These are phyloP conservation scores for Arabis alpina DNA, from an alignment of 345 rosid species.

Conservation along the genomic window DNA sequence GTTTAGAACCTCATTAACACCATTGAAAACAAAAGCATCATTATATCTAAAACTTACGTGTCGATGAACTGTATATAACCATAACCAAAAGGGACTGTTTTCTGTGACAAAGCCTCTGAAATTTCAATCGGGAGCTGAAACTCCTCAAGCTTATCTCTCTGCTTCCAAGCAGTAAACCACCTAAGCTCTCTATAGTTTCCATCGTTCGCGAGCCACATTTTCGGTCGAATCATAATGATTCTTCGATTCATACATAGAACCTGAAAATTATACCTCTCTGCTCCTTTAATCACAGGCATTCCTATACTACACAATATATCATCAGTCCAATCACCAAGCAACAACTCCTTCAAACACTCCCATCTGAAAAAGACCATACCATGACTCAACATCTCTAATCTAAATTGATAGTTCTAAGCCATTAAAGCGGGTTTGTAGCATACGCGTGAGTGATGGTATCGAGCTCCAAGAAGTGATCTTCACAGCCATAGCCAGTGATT, in stretches of 20 bases:
- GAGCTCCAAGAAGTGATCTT: constrained; percentile 94
- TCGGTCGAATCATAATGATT: constrained; percentile 91
- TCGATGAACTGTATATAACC: constrained; percentile 84
- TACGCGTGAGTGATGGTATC: constrained; percentile 86
- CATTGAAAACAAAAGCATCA: constrained; percentile 2
- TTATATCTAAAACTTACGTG: constrained; percentile 57
- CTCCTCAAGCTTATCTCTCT: constrained; percentile 66
- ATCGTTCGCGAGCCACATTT: constrained; percentile 93
- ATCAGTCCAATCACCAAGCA: constrained; percentile 82
- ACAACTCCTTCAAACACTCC: constrained; percentile 90
- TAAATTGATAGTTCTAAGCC: no score
- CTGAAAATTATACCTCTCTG: constrained; percentile 95
- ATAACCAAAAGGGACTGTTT: constrained; percentile 82
- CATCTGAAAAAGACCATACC: constrained; percentile 54
- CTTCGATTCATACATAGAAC: constrained; percentile 76
- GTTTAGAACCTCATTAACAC: neutral
- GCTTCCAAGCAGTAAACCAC: constrained; percentile 94
- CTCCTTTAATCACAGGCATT: constrained; percentile 88
- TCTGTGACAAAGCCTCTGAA: constrained; percentile 75
- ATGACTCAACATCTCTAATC: no score
- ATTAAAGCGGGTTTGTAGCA: no score
- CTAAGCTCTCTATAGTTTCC: constrained; percentile 88
- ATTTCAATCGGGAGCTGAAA: constrained; percentile 77
- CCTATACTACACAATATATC: constrained; percentile 92
- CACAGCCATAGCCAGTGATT: constrained; percentile 97